These are phyloP conservation scores for Moricandia moricandioides DNA, from an alignment of 345 rosid genomes.

Conservation along the genomic window DNA sequence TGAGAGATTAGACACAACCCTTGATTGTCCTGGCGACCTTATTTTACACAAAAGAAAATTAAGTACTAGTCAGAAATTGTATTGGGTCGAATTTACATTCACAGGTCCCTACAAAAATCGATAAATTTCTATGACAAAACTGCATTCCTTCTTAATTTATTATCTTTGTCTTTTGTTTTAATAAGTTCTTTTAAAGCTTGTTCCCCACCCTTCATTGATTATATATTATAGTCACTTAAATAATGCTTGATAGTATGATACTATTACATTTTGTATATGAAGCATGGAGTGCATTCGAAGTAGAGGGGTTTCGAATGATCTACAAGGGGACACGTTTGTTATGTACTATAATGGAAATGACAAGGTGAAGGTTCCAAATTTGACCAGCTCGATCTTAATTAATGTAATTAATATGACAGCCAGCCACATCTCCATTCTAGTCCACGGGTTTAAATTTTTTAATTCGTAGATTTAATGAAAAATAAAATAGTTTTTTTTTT, in stretches of 20 bases:
- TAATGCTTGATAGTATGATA: background rate
- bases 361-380: background rate
- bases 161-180: conserved; percentile 20
- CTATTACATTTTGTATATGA: background rate
- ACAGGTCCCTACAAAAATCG: conserved; percentile 29
- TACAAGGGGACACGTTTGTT: background rate
- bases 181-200: conserved; percentile 35
- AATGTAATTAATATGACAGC: background rate
- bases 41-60: background rate
- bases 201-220: conserved; percentile 3
- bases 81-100: conserved; percentile 25
- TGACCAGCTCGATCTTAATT: background rate
- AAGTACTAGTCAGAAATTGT: conserved; percentile 13
- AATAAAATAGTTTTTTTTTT: background rate
- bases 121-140: conserved; percentile 34
- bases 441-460: background rate
- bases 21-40: conserved; percentile 16
- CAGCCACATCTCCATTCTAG: background rate
- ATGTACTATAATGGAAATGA: background rate
- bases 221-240: background rate
- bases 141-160: conserved; percentile 33
- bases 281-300: background rate
- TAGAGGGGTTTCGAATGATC: background rate
- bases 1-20: conserved; percentile 18
- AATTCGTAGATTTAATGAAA: background rate